Conservation (phyloP, 208 protist species). For the Acanthamoeba divionensis region DNA sequence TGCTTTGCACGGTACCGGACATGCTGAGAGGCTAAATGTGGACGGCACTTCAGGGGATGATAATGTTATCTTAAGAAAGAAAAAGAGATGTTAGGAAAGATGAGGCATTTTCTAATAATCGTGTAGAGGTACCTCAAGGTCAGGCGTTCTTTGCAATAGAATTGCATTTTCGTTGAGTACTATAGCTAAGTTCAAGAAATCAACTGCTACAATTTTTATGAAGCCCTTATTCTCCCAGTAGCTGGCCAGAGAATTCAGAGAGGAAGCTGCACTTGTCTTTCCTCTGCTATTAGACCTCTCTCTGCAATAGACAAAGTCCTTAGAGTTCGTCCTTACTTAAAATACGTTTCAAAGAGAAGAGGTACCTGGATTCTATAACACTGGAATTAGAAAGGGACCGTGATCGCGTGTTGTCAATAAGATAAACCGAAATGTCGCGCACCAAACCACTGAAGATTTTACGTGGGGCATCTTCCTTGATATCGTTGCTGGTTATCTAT, state of each 20-base stretch:
- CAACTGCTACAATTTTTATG: not conserved
- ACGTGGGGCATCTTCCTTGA: not conserved
- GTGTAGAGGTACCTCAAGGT: too few relatives aligned
- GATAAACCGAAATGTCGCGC: not conserved
- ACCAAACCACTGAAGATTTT: not conserved
- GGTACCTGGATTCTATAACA: not conserved
- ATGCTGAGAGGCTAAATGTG: too few relatives aligned
- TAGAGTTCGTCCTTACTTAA: too few relatives aligned
- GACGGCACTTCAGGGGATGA: too few relatives aligned
- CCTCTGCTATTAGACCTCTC: too few relatives aligned
- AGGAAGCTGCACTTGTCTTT: not conserved
- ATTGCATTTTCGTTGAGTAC: too few relatives aligned
- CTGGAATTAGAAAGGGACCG: not conserved
- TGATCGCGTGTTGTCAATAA: not conserved
- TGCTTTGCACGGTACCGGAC: too few relatives aligned
- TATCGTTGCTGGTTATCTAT: not conserved
- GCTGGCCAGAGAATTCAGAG: not conserved
- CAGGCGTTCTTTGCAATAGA: too few relatives aligned
- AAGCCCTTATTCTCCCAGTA: constrained; percentile 42
- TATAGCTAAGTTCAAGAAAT: not conserved
- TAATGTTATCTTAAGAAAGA: too few relatives aligned
- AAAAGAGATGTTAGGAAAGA: too few relatives aligned
- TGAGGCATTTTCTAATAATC: too few relatives aligned
- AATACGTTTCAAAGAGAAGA: not conserved
- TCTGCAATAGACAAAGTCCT: too few relatives aligned